Evolutionary conservation across 805 yeast genomes (phyloP), one percentile per base, ranked within the genome.

Genomic region (Candida caryicola): DNA sequence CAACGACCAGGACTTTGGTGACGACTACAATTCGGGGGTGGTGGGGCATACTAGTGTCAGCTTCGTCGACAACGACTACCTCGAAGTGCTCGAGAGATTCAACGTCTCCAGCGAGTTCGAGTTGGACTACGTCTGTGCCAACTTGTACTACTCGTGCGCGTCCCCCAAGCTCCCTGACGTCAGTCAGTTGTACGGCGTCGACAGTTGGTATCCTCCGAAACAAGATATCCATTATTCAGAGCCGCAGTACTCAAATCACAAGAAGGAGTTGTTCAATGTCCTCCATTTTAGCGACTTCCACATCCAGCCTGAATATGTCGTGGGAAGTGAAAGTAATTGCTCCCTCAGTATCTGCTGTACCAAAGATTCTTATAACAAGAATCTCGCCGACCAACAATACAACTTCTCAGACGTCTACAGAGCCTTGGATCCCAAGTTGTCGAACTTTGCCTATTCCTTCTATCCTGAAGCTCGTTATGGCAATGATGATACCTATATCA

Each of bases 211-310:
- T 71, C 72, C 73, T 1, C 47, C 45, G 4, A 47, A 44, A 4
- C 66, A 66, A 49, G 51, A 60, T 27, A 45, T 35, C 5, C 23
- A 53, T 29, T 51, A 61, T 43, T 36, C 42, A 19, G 61, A 63
- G 40, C 71, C 73, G 8, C 44, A 31, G 8, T 66, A 63, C 49
- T 40, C 46, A 6, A 45, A 37, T 17, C 41, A 40, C 17, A 46
- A 47, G 27, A 43, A 53, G 14, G 55, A 71, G 40, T 63, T 69
- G 2, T 76, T 81, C 57, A 76, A 79, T 42, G 87, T 80, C 4
- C 62, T 82, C 43, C 90, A 82, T 48, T 50, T 82, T 21, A 73
- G 82, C 14, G 89, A 82, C 52, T 77, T 82, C 58, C 88, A 82
- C 56, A 58, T 79, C 33, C 77, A 81, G 52, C 56, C 74, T 39